Evolutionary conservation across 1,139 yeast genomes (phyloP), one percentile per base, ranked within the genome.

Genomic region (Nakaseomyces uthaithaninus): DNA sequence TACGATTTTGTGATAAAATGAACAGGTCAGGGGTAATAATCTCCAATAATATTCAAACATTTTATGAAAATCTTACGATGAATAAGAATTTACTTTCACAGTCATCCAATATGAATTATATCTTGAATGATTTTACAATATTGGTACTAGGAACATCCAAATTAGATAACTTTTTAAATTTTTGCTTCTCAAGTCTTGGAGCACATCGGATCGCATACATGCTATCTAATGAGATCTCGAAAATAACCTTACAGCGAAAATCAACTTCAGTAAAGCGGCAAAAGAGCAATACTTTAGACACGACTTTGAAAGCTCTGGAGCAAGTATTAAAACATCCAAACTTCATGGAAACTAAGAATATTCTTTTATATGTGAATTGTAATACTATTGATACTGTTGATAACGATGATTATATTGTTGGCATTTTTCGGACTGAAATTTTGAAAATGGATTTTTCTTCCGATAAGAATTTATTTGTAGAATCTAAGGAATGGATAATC

Each of bases 401-500:
- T 7, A 31, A 31, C 10, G 35, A 31, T 5, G 35, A 31, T 31
- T 12, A 31, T 19, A n/a, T 17, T 15, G 18, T 20, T 7, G 35
- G 20, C 9, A 20, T 3, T 9, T 7, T 31, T 19, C 15, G 25
- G 14, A 31, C 8, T 19, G 11, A 11, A 12, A 11, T 12, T 12
- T 19, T 8, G 11, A 11, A 12, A 10, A 4, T 19, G 12, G 4
- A n/a, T 4, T 4, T 10, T 31, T 7, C 7, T 12, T 12, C 19
- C 12, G 9, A 20, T 20, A 19, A n/a, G 17, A 19, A 19, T n/a
- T 4, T 31, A 12, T 19, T 4, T 37, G 47, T 57, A 1, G 57
- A 54, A 42, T 43, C 50, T 49, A 79, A 85, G 80, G 89, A 81
- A 55, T 80, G 89, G 89, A 66, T 80, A 1, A 84, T 80, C 1